Evolutionary conservation across 768 basidiomycete genomes (phyloP), one percentile per base, ranked within the genome.

Genomic region (Pleurotus ostreatus): DNA sequence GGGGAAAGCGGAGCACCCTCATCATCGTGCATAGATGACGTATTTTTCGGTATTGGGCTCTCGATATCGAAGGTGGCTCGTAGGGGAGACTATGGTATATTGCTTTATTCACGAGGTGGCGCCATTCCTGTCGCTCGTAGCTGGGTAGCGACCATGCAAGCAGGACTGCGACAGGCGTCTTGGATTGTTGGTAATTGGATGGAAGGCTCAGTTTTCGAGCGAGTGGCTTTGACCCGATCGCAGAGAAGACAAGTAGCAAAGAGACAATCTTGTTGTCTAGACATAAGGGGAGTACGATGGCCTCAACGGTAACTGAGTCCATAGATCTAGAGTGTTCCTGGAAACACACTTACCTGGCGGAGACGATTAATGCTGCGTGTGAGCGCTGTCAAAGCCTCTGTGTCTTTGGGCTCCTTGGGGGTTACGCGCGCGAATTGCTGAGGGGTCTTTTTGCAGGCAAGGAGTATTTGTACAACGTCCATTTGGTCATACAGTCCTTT

Each of bases 351-450:
- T 59, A 85, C 87, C 68, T 81, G 70, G 54, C 71, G 69, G 56
- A 72, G 70, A 61, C 68, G 76, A 34, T 64, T 62, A 76, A 89
- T 76, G 56, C 82, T 78, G 1, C 61, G 53, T 15, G 70, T 70
- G 12, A 88, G 59, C 4, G 74, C 70, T 34, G 63, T 65, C 45
- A 86, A 67, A 1, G 69, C 59, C 20, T 68, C 66, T 1, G 62
- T 63, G 60, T 85, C 83, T 41, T 63, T 62, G 2, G 71, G 68
- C 8, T 69, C 68, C 25, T 63, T 66, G 30, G 80, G 71, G 22
- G 69, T 72, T 4, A 89, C 59, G 54, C 73, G 75, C 2, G 78
- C 86, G 60, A 79, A 70, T 57, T 88, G 87, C 56, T 88, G 86
- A 18, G 80, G 72, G 15, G 75, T 68, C 15, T 69, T 70, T 25